A percentile compares a stretch with the other conserved stretches of the same genome.
Conservation (phyloP, 306 rosid genomes). For the Malus sylvestris region DNA sequence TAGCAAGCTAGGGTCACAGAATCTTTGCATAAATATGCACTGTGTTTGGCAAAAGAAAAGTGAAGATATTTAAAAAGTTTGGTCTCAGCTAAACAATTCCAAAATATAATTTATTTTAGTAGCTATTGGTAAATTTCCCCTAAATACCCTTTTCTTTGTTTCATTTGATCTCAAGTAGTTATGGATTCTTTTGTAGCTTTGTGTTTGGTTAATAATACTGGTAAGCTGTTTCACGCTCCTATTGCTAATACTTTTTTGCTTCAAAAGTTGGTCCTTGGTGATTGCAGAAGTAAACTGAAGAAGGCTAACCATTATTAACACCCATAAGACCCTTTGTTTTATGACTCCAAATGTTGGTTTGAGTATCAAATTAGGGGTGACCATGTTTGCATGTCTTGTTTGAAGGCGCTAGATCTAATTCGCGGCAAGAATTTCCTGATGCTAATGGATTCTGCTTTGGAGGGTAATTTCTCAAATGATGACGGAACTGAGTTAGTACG, state of each 20-base stretch:
- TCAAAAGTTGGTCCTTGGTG: background rate
- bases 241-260: background rate
- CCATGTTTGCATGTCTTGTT: background rate
- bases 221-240: background rate
- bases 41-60: background rate
- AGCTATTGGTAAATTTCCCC: background rate
- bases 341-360: background rate
- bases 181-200: background rate
- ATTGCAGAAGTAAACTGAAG: background rate
- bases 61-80: background rate
- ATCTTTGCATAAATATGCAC: background rate
- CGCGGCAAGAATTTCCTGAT: slow-evolving; percentile 86
- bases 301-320: background rate
- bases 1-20: background rate
- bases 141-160: background rate
- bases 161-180: background rate
- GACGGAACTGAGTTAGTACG: slow-evolving; percentile 94
- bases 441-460: slow-evolving; percentile 95
- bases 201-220: background rate
- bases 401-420: slow-evolving; percentile 87
- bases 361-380: background rate
- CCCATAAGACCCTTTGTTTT: background rate
- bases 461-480: slow-evolving; percentile 91
- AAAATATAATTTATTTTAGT: background rate
- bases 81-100: background rate